These are phyloP conservation scores for Leavenworthia alabamica DNA, from an alignment of 345 rosid species.

Conservation along the genomic window DNA sequence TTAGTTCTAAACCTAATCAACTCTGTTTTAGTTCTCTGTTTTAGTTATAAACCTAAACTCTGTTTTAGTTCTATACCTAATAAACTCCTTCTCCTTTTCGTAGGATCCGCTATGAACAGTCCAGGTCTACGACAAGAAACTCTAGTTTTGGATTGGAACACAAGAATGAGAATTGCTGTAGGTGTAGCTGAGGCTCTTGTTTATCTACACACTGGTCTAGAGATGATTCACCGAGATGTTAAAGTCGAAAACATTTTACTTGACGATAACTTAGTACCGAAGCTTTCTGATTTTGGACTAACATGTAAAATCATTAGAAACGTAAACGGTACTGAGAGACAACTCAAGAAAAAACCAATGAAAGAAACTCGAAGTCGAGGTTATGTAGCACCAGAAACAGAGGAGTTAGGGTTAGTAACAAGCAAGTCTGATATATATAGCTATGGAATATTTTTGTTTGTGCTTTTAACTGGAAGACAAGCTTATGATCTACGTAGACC, in stretches of 20 bases:
- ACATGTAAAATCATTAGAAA: constrained; percentile 32
- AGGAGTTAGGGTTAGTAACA: constrained; percentile 46
- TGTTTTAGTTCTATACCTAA: neutral
- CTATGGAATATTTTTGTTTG: constrained; percentile 72
- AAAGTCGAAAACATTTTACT: constrained; percentile 67
- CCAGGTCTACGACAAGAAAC: neutral
- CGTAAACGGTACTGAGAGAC: constrained; percentile 45
- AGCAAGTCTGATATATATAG: constrained; percentile 72
- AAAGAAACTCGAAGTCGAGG: constrained; percentile 71
- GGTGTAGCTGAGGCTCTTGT: constrained; percentile 68
- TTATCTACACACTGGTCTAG: constrained; percentile 57
- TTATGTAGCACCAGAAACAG: constrained; percentile 36
- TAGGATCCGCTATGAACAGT: neutral
- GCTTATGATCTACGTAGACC: constrained; percentile 45
- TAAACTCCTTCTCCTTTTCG: neutral
- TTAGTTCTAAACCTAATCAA: neutral
- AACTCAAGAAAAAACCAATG: constrained; percentile 42
- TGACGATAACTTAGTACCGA: constrained; percentile 35
- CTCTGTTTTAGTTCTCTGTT: neutral
- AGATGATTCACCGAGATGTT: constrained; percentile 58
- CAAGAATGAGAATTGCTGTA: constrained; percentile 64
- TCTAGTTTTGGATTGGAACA: constrained; percentile 48
- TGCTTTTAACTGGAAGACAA: constrained; percentile 61
- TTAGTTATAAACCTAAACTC: neutral
- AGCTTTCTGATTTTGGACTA: constrained; percentile 50